Evolutionary conservation across 2,329 filamentous ascomycete genomes (phyloP).

Genomic region (Colletotrichum cuscutae): DNA sequence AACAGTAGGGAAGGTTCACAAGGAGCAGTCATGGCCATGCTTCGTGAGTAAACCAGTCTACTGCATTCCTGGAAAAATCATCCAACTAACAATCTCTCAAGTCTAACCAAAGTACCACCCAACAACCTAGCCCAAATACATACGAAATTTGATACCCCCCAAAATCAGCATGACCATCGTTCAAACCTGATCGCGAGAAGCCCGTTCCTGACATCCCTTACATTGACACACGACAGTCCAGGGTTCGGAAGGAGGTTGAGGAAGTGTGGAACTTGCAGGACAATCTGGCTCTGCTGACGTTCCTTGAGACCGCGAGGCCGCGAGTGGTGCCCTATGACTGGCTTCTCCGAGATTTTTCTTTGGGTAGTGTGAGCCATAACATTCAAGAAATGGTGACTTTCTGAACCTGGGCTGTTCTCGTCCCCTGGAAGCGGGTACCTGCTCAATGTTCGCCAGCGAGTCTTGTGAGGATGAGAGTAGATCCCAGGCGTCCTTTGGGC

Average conservation of each 20-base stretch:
- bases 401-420: no score
- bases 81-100: neutral
- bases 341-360: neutral
- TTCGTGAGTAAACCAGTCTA: slow-evolving; percentile 14
- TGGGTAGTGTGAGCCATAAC: neutral
- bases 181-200: neutral
- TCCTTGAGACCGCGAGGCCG: neutral
- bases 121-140: slow-evolving; percentile 8
- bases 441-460: no score
- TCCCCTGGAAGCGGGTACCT: no score
- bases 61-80: neutral
- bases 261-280: neutral
- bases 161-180: neutral
- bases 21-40: slow-evolving; percentile 23
- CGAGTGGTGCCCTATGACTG: neutral
- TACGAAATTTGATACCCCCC: slow-evolving; percentile 32
- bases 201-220: neutral
- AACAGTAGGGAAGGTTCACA: neutral
- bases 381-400: no score
- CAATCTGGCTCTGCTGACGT: neutral
- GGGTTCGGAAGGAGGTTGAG: neutral
- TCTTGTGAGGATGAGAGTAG: no score
- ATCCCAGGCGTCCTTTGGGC: no score
- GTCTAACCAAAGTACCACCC: neutral
- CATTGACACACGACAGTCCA: neutral